Base-by-base conservation (phyloP, 129 eudicot genomes). In the Tagetes erecta region DNA sequence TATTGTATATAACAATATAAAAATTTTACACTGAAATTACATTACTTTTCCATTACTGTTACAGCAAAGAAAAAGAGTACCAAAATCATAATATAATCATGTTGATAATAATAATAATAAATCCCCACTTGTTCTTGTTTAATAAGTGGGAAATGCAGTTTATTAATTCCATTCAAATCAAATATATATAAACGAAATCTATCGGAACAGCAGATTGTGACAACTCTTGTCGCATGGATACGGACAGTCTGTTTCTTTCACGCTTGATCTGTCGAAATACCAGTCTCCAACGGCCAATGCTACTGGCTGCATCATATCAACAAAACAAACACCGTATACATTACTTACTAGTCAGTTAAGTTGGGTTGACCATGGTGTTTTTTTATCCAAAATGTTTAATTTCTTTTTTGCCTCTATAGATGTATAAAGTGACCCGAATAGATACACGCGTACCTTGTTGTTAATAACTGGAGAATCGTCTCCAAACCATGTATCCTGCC, bases 401-500 rank as follows among this genome's bases (percentile, higher is more conserved):
- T 8, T 9, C 11, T 11, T 0, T 31, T 31, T 57, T 30, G 31
- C 12, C 12, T 6, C 5, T 39, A 5, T 0, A 13, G 31, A 64
- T 31, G 13, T 37, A 39, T 36, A 31, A 62, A 31, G 20, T 10
- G 38, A 7, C 60, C 60, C 33, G 11, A 53, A 53, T 53, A 14
- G 52, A 35, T 11, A 37, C 20, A 9, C 3, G 20, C 40, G 3
- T 83, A 94, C 98, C 93, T 90, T 94, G 77, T 78, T 85, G 67
- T 83, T 80, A 31, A 94, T 63, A 59, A 50, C 46, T 2, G 98
- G 98, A 74, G 91, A 85, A 71, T 90, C 73, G 80, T 82, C 84
- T 6, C 92, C 86, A 68, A 88, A 88, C 98, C 98, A 94, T 5
- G 93, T 90, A 71, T 86, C 93, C 81, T 94, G 98, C 84, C 80